Evolutionary conservation across 345 rosid species (phyloP).

Genomic region (Aquilaria yunnanensis): DNA sequence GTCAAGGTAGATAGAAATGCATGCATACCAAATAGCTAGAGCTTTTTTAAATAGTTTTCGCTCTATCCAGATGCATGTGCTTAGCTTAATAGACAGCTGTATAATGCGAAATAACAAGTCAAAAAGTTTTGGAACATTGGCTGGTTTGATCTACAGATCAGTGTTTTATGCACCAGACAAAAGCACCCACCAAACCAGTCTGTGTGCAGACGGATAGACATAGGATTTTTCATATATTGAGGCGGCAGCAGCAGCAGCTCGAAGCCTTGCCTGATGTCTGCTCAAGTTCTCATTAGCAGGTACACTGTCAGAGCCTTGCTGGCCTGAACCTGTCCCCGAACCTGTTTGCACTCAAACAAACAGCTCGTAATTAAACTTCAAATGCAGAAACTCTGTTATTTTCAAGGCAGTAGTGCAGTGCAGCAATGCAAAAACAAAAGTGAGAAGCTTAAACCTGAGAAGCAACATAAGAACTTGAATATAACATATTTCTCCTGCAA

Average conservation of each 20-base stretch:
- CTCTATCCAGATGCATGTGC: too few relatives aligned
- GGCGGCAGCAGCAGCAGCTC: slow-evolving; percentile 83
- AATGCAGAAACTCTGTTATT: neutral
- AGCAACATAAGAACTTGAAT: neutral
- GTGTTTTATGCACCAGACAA: neutral
- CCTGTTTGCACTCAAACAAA: slow-evolving; percentile 31
- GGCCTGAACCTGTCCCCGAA: slow-evolving; percentile 33
- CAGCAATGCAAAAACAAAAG: too few relatives aligned
- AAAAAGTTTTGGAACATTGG: too few relatives aligned
- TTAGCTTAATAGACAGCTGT: too few relatives aligned
- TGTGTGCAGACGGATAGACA: slow-evolving; percentile 75
- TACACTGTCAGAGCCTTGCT: slow-evolving; percentile 42
- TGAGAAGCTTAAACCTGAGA: too few relatives aligned
- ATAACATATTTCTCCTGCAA: neutral
- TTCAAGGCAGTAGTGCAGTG: too few relatives aligned
- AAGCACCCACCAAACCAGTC: slow-evolving; percentile 50
- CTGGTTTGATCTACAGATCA: too few relatives aligned
- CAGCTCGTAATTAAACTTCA: slow-evolving; percentile 5
- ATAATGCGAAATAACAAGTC: too few relatives aligned
- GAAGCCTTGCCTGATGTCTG: slow-evolving; percentile 69
- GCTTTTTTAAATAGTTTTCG: too few relatives aligned
- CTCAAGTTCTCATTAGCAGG: slow-evolving; percentile 33
- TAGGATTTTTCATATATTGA: slow-evolving; percentile 70
- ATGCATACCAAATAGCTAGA: too few relatives aligned
- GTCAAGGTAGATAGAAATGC: too few relatives aligned